phyloP scores from a whole-genome alignment of 2,329 filamentous ascomycete species.

The Trichophyton rubrum region DNA sequence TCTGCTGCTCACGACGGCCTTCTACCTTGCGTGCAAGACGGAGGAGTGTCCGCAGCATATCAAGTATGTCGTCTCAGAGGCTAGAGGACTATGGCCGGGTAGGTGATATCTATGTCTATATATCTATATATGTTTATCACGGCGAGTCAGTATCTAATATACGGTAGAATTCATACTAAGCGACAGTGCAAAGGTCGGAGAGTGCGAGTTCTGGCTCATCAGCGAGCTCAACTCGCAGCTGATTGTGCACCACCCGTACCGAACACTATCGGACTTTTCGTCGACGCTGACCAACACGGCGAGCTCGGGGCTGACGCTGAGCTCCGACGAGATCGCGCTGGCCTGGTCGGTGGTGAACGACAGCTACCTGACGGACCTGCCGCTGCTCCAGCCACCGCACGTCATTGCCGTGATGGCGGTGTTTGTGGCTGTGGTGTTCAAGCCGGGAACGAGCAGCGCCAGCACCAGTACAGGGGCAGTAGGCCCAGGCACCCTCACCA shows the following conservation, averaged over 20 bases:
- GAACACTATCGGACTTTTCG: constrained; percentile 57
- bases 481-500: no score
- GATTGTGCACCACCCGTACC: constrained; percentile 84
- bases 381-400: constrained; percentile 73
- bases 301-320: constrained; percentile 43
- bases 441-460: neutral
- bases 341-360: constrained; percentile 83
- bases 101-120: constrained; percentile 16
- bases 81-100: constrained; percentile 70
- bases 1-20: constrained; percentile 78
- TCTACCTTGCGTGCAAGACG: constrained; percentile 96
- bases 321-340: constrained; percentile 64
- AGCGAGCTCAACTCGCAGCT: constrained; percentile 82
- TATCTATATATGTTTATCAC: neutral
- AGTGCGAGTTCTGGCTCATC: constrained; percentile 88
- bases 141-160: no score
- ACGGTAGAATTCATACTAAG: constrained; percentile 52
- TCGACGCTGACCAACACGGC: constrained; percentile 25
- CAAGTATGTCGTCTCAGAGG: constrained; percentile 74
- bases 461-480: constrained; percentile 13
- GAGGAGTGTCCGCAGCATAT: constrained; percentile 97
- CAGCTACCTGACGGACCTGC: constrained; percentile 84
- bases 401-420: constrained; percentile 78
- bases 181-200: constrained; percentile 73
- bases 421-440: constrained; percentile 66